These are phyloP conservation scores for Lasiodiplodia sp. DNA, from an alignment of 2,329 filamentous ascomycete genomes.

Conservation along the genomic window DNA sequence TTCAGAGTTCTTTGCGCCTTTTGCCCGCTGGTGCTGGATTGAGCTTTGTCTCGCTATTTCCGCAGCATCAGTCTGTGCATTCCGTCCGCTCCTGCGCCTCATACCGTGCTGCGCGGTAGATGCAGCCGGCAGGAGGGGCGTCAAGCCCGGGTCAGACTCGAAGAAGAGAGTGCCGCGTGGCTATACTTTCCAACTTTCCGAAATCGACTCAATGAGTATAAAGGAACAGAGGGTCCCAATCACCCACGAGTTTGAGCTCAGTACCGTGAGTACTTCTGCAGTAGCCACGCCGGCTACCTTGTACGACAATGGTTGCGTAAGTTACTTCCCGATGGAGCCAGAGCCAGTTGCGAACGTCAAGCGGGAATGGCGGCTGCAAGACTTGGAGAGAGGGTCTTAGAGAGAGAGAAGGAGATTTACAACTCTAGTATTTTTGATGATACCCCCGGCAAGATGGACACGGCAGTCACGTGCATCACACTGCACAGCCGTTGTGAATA, in stretches of 20 bases:
- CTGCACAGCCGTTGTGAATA: background rate
- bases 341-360: background rate
- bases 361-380: background rate
- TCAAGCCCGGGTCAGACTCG: background rate
- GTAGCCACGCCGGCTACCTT: background rate
- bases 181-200: conserved; percentile 9
- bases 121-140: background rate
- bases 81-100: conserved; percentile 11
- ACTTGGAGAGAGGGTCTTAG: background rate
- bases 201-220: conserved; percentile 3
- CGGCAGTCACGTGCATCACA: background rate
- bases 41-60: conserved; percentile 11
- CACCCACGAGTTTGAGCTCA: background rate
- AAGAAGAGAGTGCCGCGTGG: background rate
- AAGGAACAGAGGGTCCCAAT: background rate
- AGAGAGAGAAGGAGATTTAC: background rate
- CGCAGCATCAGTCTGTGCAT: conserved; percentile 1
- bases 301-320: background rate
- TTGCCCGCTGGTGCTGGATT: conserved; percentile 5
- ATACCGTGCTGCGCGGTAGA: background rate
- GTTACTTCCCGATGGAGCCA: background rate
- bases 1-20: background rate
- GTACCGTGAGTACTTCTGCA: background rate
- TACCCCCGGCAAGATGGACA: background rate
- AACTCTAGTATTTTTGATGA: background rate